Evolutionary conservation across 2,329 filamentous ascomycete species (phyloP), one percentile per base, ranked within the genome.

Genomic region (Albifimbria verrucaria): DNA sequence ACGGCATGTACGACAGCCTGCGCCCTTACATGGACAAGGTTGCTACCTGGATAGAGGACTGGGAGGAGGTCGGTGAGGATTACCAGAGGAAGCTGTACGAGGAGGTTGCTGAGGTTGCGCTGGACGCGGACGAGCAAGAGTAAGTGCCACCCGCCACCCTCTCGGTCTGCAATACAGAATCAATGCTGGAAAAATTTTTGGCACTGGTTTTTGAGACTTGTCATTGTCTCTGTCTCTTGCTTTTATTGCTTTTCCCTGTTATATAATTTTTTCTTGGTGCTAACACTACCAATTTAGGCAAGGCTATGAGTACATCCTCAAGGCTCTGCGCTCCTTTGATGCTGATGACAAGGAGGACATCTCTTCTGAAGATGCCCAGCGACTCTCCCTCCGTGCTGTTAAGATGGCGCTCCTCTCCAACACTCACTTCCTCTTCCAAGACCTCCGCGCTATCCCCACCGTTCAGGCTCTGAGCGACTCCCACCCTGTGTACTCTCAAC

Each of bases 391-490:
- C 52, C 78, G 79, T 54, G 81, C 81, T 58, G 61, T 83, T 55
- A 80, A 78, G 69, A 73, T 76, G 63, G 77, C 81, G 51, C 74
- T 85, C 52, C 68, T 76, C 52, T 78, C 80, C 55, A 76, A 70
- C 60, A 76, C 73, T 49, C 77, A 82, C 69, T 90, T 86, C 75
- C 81, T 85, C 68, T 92, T 90, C 78, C 83, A 88, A 71, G 92
- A 93, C 54, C 83, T 97, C 49, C 87, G 91, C 61, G 88, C 85
- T 57, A 87, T 95, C 63, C 81, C 89, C 67, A 87, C 88, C 60
- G 85, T 99, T 58, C 92, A 97, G 75, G 89, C 90, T 17, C 86
- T 99, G 48, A 85, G 86, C 68, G 88, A 93, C 66, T 90, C 89
- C 49, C 89, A 97, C 68, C 83, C 89, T 55, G 80, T 89, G 59